phyloP scores from a whole-genome alignment of 2,329 filamentous ascomycete genomes.

The Ophiobolus disseminans region DNA sequence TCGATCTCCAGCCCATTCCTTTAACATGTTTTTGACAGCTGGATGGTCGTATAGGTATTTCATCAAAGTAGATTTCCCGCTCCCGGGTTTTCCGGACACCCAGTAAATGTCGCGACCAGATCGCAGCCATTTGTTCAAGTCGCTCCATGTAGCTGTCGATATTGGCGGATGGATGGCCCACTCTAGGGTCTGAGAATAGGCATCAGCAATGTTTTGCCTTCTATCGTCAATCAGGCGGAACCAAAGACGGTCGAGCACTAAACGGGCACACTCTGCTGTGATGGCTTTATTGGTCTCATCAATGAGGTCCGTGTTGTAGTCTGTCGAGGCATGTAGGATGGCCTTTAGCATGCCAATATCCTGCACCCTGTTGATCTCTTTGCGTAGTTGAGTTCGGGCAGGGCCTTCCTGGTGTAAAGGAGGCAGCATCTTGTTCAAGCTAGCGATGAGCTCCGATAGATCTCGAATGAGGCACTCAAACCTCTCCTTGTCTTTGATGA shows the following conservation, averaged over 20 bases:
- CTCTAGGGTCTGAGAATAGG: background rate
- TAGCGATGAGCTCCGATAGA: background rate
- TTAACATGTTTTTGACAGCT: conserved; percentile 32
- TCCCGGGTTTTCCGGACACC: conserved; percentile 56
- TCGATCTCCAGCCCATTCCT: conserved; percentile 43
- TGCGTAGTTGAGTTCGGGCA: too few species aligned
- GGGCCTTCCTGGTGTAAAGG: too few species aligned
- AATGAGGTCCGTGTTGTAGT: background rate
- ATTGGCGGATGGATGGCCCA: conserved; percentile 3
- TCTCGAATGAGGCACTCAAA: background rate
- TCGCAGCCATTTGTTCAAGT: conserved; percentile 10
- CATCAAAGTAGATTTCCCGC: conserved; percentile 59
- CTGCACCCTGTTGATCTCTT: too few species aligned
- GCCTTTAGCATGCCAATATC: background rate
- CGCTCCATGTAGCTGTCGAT: background rate
- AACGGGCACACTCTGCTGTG: background rate
- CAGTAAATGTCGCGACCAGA: conserved; percentile 28
- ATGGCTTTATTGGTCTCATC: background rate
- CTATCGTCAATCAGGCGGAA: background rate
- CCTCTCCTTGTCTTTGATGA: background rate
- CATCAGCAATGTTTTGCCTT: background rate
- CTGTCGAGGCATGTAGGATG: background rate
- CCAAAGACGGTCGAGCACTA: background rate
- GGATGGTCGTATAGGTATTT: conserved; percentile 49
- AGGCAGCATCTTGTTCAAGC: too few species aligned